Base-by-base conservation (phyloP, 345 rosid genomes). In the Eucalyptus regnans region DNA sequence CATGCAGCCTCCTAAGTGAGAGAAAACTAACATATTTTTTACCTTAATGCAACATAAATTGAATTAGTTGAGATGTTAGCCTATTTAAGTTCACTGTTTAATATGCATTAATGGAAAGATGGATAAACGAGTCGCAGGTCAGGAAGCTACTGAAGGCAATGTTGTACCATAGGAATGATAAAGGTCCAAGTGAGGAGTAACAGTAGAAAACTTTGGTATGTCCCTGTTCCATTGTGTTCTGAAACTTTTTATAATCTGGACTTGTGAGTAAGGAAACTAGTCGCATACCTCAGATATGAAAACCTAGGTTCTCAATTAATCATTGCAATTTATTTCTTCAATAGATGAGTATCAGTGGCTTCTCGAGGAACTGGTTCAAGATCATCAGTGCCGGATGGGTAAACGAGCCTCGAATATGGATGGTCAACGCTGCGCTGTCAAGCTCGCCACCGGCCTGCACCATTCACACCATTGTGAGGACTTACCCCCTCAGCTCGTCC, bases 91-190 rank as follows among this genome's bases (percentile, higher is more conserved):
- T 84, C 90, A 56, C 15, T 81, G 90, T 92, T 88, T 89, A 86
- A 83, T 88, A 71, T 91, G 90, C 27, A 91, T 93, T 93, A 90
- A 92, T 91, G 87, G 90, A 83, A 88, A 93, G 92, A 89, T 90
- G 95, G 94, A 91, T 95, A 94, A 93, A 93, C 71, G 91, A 96
- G 96, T 92, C 94, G 97, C 98, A 95, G 98, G 96, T 95, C 90
- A 90, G 94, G 97, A 88, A 93, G 98, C 95, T 91, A 94, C 91
- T 91, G 96, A 95, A 92, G 96, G 94, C 91, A 96, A 93, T 91
- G 52, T 92, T 90, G 91, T 95, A 88, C 90, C 93, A 85, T 95
- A 95, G 93, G 88, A 91, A 90, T 91, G 92, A 90, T 86, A 91
- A 91, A 88, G 89, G 71, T 91, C 89, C 90, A 86, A 92, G 84